A percentile compares a stretch with the other conserved stretches of the same genome.
These are phyloP conservation scores for Capronia coronata DNA, from an alignment of 2,329 filamentous ascomycete genomes.

Conservation along the genomic window DNA sequence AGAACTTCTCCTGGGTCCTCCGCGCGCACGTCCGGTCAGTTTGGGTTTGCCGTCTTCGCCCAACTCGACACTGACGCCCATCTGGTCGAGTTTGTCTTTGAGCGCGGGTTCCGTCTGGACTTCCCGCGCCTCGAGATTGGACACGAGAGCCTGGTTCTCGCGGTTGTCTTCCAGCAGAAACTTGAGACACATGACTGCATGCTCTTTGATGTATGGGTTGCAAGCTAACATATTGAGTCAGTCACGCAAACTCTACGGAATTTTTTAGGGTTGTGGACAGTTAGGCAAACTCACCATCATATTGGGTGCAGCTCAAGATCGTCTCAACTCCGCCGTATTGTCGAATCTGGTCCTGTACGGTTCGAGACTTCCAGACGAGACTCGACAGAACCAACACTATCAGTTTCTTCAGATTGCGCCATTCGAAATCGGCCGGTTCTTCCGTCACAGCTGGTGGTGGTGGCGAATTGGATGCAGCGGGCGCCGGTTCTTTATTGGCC, in stretches of 20 bases:
- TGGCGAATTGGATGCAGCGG: slow-evolving; percentile 36
- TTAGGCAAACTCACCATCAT: slow-evolving; percentile 63
- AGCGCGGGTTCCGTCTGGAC: slow-evolving; percentile 35
- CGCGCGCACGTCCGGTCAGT: neutral
- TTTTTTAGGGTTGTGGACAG: neutral
- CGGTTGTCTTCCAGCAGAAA: slow-evolving; percentile 52
- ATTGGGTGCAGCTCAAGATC: slow-evolving; percentile 79
- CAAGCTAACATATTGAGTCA: slow-evolving; percentile 12
- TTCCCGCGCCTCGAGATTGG: slow-evolving; percentile 42
- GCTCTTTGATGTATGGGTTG: slow-evolving; percentile 90
- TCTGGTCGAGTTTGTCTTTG: slow-evolving; percentile 36
- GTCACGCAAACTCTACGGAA: no score
- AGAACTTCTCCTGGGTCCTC: neutral
- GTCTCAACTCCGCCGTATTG: slow-evolving; percentile 79
- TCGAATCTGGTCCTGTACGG: slow-evolving; percentile 82
- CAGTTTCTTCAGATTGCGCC: slow-evolving; percentile 83
- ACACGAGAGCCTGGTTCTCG: slow-evolving; percentile 50
- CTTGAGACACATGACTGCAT: slow-evolving; percentile 81
- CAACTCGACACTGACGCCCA: slow-evolving; percentile 40
- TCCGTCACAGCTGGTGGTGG: slow-evolving; percentile 48
- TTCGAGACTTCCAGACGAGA: slow-evolving; percentile 76
- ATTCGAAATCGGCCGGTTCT: slow-evolving; percentile 61
- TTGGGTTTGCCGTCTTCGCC: slow-evolving; percentile 31
- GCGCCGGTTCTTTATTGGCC: slow-evolving; percentile 20
- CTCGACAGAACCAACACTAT: slow-evolving; percentile 85